Conservation (phyloP, 257 asterid genomes). For the Pogostemon cablin region DNA sequence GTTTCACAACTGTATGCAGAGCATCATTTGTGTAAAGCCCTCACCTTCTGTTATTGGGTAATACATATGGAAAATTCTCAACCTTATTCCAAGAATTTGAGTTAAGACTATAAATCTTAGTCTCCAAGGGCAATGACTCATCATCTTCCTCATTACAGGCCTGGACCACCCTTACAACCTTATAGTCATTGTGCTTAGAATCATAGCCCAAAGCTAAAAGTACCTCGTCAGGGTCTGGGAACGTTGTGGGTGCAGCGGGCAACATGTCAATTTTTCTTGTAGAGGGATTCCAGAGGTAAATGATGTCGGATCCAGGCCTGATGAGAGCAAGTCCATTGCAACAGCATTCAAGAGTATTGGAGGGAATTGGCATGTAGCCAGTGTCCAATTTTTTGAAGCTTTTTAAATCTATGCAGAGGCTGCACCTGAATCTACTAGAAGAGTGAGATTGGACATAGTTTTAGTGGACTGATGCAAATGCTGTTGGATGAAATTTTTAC, state of each 20-base stretch:
- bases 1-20: constrained; percentile 34
- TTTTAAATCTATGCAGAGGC: neutral
- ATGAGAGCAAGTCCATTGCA: constrained; percentile 22
- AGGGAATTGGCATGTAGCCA: neutral
- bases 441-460: constrained; percentile 1
- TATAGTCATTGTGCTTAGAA: constrained; percentile 38
- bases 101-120: constrained; percentile 42
- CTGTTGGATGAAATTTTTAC: neutral
- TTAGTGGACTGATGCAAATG: neutral
- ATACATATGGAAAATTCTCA: constrained; percentile 24
- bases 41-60: constrained; percentile 36
- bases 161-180: constrained; percentile 35
- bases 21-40: constrained; percentile 36
- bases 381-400: neutral
- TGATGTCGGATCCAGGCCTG: too few relatives aligned
- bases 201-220: constrained; percentile 40
- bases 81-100: constrained; percentile 42
- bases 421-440: neutral
- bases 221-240: too few relatives aligned
- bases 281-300: constrained; percentile 7
- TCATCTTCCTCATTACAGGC: constrained; percentile 14
- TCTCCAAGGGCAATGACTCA: constrained; percentile 24
- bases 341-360: neutral
- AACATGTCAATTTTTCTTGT: neutral
- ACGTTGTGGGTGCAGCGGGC: too few relatives aligned